Evolutionary conservation across 495 filamentous ascomycete genomes (phyloP).

Genomic region (Schizothecium vesticola): DNA sequence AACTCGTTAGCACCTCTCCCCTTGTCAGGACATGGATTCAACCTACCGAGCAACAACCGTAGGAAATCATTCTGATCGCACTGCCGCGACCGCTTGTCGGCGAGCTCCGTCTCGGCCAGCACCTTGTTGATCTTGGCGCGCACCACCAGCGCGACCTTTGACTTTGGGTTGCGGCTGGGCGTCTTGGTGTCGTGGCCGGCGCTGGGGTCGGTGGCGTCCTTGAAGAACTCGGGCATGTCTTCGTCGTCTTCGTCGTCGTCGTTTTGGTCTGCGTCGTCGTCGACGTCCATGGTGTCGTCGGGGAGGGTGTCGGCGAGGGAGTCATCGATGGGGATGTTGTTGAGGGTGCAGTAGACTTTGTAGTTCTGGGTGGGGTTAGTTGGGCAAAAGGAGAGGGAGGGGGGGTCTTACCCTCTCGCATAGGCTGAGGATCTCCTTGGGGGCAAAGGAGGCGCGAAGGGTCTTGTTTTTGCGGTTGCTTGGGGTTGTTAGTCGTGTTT

Average conservation of each 20-base stretch:
- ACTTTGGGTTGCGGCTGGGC: conserved; percentile 52
- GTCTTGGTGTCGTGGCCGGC: conserved; percentile 43
- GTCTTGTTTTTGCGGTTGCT: conserved; percentile 56
- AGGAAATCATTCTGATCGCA: conserved; percentile 91
- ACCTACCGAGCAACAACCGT: conserved; percentile 37
- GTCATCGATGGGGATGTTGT: conserved; percentile 74
- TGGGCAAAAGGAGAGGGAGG: neutral
- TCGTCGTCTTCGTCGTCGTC: conserved; percentile 31
- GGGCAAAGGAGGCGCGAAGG: conserved; percentile 65
- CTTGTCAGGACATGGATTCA: neutral
- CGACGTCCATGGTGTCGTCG: conserved; percentile 52
- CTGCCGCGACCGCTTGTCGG: conserved; percentile 72
- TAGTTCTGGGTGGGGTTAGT: conserved; percentile 54
- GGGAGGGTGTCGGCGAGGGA: conserved; percentile 42
- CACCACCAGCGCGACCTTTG: conserved; percentile 70
- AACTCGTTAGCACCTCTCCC: conserved; percentile 15
- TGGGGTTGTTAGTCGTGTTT: neutral
- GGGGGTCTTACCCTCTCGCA: conserved; percentile 50
- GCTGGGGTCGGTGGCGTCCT: conserved; percentile 51
- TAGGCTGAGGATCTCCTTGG: conserved; percentile 71
- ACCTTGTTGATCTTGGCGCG: conserved; percentile 79
- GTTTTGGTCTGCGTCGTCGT: conserved; percentile 45
- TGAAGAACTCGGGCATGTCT: conserved; percentile 72
- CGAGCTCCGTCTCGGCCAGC: conserved; percentile 67
- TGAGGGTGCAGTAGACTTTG: conserved; percentile 79